A percentile compares a stretch with the other conserved stretches of the same genome.
These are phyloP conservation scores for Kodamaea arcana DNA, from an alignment of 1,139 yeast species.

Conservation along the genomic window DNA sequence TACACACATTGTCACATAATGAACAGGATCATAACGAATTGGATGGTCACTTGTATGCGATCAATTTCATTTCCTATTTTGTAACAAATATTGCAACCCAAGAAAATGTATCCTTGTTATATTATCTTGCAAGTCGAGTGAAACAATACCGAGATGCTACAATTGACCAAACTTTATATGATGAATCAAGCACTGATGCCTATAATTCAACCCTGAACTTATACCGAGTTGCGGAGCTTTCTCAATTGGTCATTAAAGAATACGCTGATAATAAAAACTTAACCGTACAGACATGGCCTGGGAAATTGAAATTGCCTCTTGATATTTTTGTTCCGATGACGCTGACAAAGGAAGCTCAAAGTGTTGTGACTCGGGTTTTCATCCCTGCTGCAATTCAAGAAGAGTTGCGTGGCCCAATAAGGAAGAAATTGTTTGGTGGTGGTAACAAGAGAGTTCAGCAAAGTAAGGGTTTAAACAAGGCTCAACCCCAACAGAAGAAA, in stretches of 20 bases:
- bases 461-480: conserved; percentile 4
- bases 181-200: conserved; percentile 17
- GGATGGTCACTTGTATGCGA: conserved; percentile 48
- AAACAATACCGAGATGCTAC: conserved; percentile 71
- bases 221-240: conserved; percentile 68
- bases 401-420: conserved; percentile 24
- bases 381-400: conserved; percentile 42
- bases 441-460: conserved; percentile 5
- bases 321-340: conserved; percentile 63
- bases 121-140: conserved; percentile 72
- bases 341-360: conserved; percentile 41
- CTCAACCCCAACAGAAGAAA: neutral
- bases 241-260: conserved; percentile 62
- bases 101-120: conserved; percentile 69
- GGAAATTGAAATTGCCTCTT: conserved; percentile 60
- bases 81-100: conserved; percentile 58
- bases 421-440: conserved; percentile 19
- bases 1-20: conserved; percentile 74
- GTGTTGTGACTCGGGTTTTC: conserved; percentile 43
- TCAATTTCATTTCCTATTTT: conserved; percentile 57
- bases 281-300: conserved; percentile 80
- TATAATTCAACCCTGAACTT: conserved; percentile 36
- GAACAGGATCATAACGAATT: conserved; percentile 40
- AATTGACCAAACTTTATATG: conserved; percentile 34
- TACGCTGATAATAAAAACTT: conserved; percentile 58